Conservation (phyloP, 352 stramenopile species). For the Phytophthora idaei region DNA sequence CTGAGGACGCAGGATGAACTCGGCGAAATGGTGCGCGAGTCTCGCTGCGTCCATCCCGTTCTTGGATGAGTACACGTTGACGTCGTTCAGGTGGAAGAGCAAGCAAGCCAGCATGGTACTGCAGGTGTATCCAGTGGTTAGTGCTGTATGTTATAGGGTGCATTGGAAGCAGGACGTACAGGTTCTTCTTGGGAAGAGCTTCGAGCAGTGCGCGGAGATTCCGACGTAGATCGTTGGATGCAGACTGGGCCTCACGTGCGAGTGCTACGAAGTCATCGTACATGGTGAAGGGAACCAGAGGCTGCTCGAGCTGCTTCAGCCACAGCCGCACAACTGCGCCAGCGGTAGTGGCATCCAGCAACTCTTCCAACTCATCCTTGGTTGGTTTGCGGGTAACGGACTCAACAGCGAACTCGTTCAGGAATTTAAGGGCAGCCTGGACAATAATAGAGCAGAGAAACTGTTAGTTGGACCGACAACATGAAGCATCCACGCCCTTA, state of each 20-base stretch:
- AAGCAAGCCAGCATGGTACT: conserved; percentile 76
- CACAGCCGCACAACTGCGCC: conserved; percentile 67
- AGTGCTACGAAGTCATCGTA: conserved; percentile 63
- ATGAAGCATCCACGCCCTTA: conserved; percentile 16
- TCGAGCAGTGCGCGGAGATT: conserved; percentile 67
- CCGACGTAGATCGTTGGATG: conserved; percentile 58
- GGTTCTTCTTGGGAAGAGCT: conserved; percentile 63
- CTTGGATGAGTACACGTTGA: conserved; percentile 77
- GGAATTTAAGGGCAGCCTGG: conserved; percentile 51
- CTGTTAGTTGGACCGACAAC: conserved; percentile 1
- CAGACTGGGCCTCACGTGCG: conserved; percentile 42
- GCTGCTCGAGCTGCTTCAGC: conserved; percentile 70
- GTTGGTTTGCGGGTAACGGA: conserved; percentile 46
- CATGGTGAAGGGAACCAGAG: conserved; percentile 68
- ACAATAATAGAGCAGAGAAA: conserved; percentile 8
- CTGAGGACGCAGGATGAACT: conserved; percentile 59
- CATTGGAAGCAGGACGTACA: conserved; percentile 44
- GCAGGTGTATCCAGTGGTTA: conserved; percentile 6
- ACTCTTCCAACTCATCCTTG: conserved; percentile 63
- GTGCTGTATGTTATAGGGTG: neutral
- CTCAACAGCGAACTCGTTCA: conserved; percentile 63
- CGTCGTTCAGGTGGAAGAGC: conserved; percentile 84
- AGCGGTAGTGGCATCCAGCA: conserved; percentile 63
- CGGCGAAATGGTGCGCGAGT: conserved; percentile 57
- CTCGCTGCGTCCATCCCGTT: conserved; percentile 71